Evolutionary conservation across 371 early-diverging fungal species (phyloP).

Genomic region (Mucor mucedo): DNA sequence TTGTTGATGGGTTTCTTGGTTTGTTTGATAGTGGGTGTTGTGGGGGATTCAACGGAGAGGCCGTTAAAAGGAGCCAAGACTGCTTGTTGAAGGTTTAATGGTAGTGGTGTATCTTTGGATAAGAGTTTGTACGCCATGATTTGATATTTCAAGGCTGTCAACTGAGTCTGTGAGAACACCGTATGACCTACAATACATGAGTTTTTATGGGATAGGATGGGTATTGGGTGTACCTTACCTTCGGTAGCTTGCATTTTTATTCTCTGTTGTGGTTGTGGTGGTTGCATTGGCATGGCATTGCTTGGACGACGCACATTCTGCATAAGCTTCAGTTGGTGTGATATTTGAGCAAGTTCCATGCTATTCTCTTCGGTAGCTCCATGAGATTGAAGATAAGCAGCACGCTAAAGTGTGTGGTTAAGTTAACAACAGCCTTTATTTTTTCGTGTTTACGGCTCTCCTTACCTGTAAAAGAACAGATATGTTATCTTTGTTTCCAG

Average conservation of each 20-base stretch:
- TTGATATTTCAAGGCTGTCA: conserved; percentile 71
- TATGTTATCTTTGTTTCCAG: conserved; percentile 7
- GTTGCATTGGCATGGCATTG: neutral
- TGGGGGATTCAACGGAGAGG: neutral
- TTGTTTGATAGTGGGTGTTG: conserved; percentile 1
- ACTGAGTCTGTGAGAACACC: conserved; percentile 63
- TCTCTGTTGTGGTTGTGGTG: neutral
- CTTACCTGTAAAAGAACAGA: conserved; percentile 10
- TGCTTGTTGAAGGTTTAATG: conserved; percentile 67
- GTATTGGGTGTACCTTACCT: neutral
- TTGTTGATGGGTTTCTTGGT: neutral
- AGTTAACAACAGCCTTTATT: neutral
- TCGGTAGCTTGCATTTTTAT: neutral
- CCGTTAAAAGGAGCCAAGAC: conserved; percentile 54
- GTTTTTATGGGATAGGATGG: neutral
- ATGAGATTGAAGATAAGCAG: conserved; percentile 39
- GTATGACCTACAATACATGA: neutral
- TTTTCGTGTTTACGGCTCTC: neutral
- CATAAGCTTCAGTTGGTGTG: conserved; percentile 46
- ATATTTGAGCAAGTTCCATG: conserved; percentile 65
- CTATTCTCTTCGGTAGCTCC: conserved; percentile 72
- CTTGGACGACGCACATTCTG: conserved; percentile 4
- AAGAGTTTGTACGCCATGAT: conserved; percentile 80
- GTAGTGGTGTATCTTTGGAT: conserved; percentile 74
- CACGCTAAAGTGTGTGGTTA: conserved; percentile 18